Percentiles rank a stretch among this genome's conserved stretches.
These are phyloP conservation scores for Chaetomium sp. DNA, from an alignment of 2,329 filamentous ascomycete genomes.

Conservation along the genomic window DNA sequence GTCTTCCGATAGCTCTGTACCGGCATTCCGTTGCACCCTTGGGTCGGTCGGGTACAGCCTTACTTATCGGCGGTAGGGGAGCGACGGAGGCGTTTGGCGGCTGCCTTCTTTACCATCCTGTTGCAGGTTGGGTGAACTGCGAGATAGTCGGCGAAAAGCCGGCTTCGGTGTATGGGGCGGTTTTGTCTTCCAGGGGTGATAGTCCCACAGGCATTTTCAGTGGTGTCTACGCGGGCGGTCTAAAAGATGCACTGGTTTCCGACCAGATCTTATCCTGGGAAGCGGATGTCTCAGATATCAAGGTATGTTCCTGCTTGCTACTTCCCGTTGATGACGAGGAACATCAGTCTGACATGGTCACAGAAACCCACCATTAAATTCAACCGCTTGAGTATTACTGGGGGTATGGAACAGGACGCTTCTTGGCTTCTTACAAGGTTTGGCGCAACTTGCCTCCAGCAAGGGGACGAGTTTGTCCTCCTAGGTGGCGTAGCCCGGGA, in stretches of 20 bases:
- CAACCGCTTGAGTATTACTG: background rate
- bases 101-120: constrained; percentile 56
- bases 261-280: constrained; percentile 68
- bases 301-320: constrained; percentile 39
- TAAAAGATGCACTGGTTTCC: constrained; percentile 65
- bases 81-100: constrained; percentile 51
- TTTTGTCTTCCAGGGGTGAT: constrained; percentile 38
- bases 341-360: constrained; percentile 1
- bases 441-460: constrained; percentile 45
- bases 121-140: constrained; percentile 52
- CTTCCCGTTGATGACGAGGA: constrained; percentile 12
- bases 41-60: constrained; percentile 50
- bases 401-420: constrained; percentile 7
- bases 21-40: constrained; percentile 68
- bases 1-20: constrained; percentile 72
- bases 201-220: constrained; percentile 40
- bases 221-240: constrained; percentile 74
- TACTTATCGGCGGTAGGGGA: constrained; percentile 66
- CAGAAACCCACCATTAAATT: constrained; percentile 39
- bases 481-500: constrained; percentile 49
- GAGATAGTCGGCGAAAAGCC: constrained; percentile 42
- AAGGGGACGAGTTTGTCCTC: constrained; percentile 39
- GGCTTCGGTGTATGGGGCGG: constrained; percentile 48
- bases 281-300: constrained; percentile 46
- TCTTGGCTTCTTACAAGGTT: constrained; percentile 43